These are phyloP conservation scores for Quercus aquifolioides DNA, from an alignment of 306 rosid species.

Conservation along the genomic window DNA sequence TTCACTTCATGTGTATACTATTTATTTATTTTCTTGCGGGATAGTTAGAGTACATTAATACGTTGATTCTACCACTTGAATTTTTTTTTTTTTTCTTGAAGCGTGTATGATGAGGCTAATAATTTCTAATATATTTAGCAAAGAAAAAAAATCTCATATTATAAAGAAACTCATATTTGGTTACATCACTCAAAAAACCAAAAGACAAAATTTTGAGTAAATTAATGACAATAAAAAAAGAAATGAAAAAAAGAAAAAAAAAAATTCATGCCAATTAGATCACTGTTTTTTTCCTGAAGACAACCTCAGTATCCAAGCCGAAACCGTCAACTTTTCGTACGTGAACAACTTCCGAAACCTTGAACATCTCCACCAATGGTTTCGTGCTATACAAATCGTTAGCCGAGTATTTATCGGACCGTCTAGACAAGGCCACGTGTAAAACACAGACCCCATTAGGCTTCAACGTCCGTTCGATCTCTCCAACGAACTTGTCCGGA, in stretches of 20 bases:
- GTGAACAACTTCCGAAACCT: constrained; percentile 46
- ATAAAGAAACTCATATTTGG: too few species aligned
- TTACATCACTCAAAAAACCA: too few species aligned
- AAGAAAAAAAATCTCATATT: too few species aligned
- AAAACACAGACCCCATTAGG: constrained; percentile 69
- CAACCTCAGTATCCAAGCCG: constrained; percentile 83
- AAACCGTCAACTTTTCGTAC: constrained; percentile 66
- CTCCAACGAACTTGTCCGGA: constrained; percentile 64
- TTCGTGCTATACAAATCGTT: constrained; percentile 69
- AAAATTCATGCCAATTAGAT: background rate
- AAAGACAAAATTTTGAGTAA: background rate
- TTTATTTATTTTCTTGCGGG: too few species aligned
- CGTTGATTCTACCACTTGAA: rapidly evolving
- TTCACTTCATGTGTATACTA: too few species aligned
- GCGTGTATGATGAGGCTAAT: rapidly evolving
- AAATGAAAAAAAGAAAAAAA: background rate
- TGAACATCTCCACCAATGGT: constrained; percentile 59
- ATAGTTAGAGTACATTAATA: too few species aligned
- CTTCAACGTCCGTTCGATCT: constrained; percentile 88
- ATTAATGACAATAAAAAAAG: background rate
- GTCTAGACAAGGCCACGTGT: constrained; percentile 60
- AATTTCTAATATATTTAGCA: too few species aligned
- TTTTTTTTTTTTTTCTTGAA: too few species aligned
- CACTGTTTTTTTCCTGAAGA: constrained; percentile 42
- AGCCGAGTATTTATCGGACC: constrained; percentile 86